Base-by-base conservation (phyloP, 345 rosid species). In the Rubroshorea leprosula region DNA sequence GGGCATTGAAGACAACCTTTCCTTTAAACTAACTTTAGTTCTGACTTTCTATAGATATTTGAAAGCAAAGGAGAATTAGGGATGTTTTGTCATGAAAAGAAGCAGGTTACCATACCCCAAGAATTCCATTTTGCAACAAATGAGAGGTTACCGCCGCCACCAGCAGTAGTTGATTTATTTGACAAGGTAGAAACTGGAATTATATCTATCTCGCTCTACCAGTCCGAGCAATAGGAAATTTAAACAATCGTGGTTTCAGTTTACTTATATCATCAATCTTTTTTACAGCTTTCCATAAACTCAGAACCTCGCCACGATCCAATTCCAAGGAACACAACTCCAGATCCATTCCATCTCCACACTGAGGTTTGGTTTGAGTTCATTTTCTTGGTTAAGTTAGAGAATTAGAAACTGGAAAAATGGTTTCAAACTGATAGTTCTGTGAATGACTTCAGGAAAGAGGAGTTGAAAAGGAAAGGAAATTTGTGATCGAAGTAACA, bases 1-100 rank as follows among this genome's bases (percentile, higher is more conserved):
- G 14, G 13, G 21, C 27, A 51, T 20, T 39, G 51, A 12, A 4
- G 41, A 38, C 26, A 22, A 29, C 35, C 11, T 62, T 23, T 41
- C 14, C 23, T 20, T 12, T 29, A 12, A 60, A 49, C 14, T 60
- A 49, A 60, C 43, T 20, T 19, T 49, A 18, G 4, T 39, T 35
- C 18, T 51, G 48, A 23, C 49, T 35, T 58, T 55, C 59, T 73
- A 57, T 63, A 94, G 99, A 87, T 94, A 72, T 86, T 94, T 72
- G 97, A 90, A 69, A 90, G 95, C 60, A 94, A 87, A 80, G 99
- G 99, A 63, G 95, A 82, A 31, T 22, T 93, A 78, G 97, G 96
- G 26, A 62, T 93, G 24, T 89, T 82, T 55, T 85, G 85, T 64
- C 83, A 82, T 65, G 55, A 70, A 62, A 93, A 89, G 81, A 93